Conservation (phyloP, 2,329 filamentous ascomycete genomes). For the Volutella citrinella region DNA sequence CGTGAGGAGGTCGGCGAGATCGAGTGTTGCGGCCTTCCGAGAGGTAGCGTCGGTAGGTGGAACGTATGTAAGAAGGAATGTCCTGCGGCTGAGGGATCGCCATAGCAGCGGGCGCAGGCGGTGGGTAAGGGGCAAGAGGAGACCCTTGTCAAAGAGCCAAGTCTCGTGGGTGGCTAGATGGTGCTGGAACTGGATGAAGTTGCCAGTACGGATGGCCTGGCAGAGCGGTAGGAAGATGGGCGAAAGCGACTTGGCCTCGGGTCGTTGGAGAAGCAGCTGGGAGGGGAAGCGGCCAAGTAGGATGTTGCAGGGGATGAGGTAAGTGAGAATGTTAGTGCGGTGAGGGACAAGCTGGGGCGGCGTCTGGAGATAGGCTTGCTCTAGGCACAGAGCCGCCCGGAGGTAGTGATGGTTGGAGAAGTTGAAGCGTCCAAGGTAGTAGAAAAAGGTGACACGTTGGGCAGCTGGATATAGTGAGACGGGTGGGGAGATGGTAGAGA, state of each 20-base stretch:
- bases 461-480: conserved; percentile 78
- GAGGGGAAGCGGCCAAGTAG: conserved; percentile 83
- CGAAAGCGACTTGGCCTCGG: conserved; percentile 58
- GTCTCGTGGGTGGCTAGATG: conserved; percentile 61
- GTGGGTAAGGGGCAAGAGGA: conserved; percentile 73
- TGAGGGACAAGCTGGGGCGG: conserved; percentile 64
- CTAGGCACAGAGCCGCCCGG: conserved; percentile 70
- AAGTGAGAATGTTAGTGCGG: conserved; percentile 75
- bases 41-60: conserved; percentile 54
- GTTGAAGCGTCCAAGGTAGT: conserved; percentile 89
- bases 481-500: conserved; percentile 78
- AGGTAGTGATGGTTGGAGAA: conserved; percentile 82
- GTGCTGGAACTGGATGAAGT: conserved; percentile 70
- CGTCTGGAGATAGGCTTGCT: conserved; percentile 75
- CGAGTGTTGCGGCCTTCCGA: conserved; percentile 69
- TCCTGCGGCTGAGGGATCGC: conserved; percentile 75
- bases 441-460: conserved; percentile 88
- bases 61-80: conserved; percentile 76
- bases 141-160: conserved; percentile 74
- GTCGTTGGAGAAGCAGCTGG: conserved; percentile 59
- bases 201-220: conserved; percentile 66
- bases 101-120: conserved; percentile 79
- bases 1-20: conserved; percentile 64
- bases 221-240: conserved; percentile 73
- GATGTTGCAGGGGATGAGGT: conserved; percentile 79